Conservation (phyloP, 805 yeast genomes). For the Wickerhamiella sorbophila region DNA sequence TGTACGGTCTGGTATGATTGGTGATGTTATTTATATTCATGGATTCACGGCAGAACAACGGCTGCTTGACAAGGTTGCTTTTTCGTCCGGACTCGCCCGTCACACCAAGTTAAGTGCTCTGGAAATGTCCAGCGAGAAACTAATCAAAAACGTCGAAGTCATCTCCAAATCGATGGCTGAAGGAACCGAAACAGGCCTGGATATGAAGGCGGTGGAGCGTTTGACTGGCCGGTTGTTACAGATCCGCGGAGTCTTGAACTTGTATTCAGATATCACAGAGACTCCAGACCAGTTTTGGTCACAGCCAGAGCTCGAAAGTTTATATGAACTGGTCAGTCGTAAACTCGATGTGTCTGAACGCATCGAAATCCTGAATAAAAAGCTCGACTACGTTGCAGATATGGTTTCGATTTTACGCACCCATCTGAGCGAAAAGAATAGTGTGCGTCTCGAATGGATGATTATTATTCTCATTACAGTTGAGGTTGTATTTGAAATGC, state of each 20-base stretch:
- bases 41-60: slow-evolving; percentile 34
- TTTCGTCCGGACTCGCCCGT: slow-evolving; percentile 74
- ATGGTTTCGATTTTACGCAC: slow-evolving; percentile 67
- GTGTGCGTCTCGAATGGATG: slow-evolving; percentile 75
- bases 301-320: slow-evolving; percentile 68
- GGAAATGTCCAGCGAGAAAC: slow-evolving; percentile 57
- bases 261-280: slow-evolving; percentile 78
- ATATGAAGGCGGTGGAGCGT: slow-evolving; percentile 39
- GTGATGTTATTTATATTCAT: slow-evolving; percentile 58
- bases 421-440: slow-evolving; percentile 59
- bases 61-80: slow-evolving; percentile 69
- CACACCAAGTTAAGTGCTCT: slow-evolving; percentile 74
- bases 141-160: slow-evolving; percentile 45
- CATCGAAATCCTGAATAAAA: slow-evolving; percentile 64
- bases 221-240: slow-evolving; percentile 63
- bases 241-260: slow-evolving; percentile 66
- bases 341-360: slow-evolving; percentile 65
- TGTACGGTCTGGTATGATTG: slow-evolving; percentile 36
- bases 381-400: slow-evolving; percentile 81
- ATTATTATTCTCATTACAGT: slow-evolving; percentile 70
- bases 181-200: slow-evolving; percentile 39
- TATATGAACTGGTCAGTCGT: slow-evolving; percentile 56
- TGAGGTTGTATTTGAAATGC: slow-evolving; percentile 70
- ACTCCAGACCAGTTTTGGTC: slow-evolving; percentile 92
- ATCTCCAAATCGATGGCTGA: slow-evolving; percentile 53